phyloP scores from a whole-genome alignment of 2,329 filamentous ascomycete species.

The Cercospora zeae-maydis region DNA sequence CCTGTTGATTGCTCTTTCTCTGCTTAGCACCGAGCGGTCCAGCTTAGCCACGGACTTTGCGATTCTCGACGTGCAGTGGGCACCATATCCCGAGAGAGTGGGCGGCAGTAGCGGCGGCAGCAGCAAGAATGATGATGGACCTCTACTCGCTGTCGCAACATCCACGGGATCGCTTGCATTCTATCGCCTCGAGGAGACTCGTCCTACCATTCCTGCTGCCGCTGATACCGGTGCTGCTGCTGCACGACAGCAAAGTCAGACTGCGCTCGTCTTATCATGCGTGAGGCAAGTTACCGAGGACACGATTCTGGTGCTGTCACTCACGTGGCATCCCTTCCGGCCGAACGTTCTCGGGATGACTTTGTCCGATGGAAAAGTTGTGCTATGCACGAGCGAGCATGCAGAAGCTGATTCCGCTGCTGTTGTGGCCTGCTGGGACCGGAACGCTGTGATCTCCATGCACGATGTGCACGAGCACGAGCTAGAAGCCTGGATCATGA shows the following conservation, averaged over 20 bases:
- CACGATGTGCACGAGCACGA: conserved; percentile 40
- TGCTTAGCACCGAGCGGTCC: conserved; percentile 20
- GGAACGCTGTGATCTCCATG: conserved; percentile 29
- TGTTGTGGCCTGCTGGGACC: conserved; percentile 37
- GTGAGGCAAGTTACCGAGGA: conserved; percentile 50
- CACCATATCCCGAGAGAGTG: conserved; percentile 44
- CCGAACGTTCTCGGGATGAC: conserved; percentile 62
- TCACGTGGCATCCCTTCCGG: conserved; percentile 65
- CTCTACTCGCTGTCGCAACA: conserved; percentile 67
- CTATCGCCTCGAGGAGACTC: conserved; percentile 50
- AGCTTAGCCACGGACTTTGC: conserved; percentile 25
- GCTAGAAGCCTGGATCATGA: conserved; percentile 72
- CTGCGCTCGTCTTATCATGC: conserved; percentile 33
- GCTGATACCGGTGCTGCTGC: background rate
- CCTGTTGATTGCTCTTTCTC: background rate
- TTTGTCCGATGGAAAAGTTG: conserved; percentile 64
- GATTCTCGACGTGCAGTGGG: conserved; percentile 80
- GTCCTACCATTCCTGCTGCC: background rate
- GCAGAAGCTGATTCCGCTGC: background rate
- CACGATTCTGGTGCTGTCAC: conserved; percentile 64
- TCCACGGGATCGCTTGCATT: conserved; percentile 70
- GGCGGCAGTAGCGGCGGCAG: conserved; percentile 24
- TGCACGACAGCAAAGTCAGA: conserved; percentile 25
- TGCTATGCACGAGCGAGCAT: conserved; percentile 28
- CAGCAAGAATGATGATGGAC: no score